Percentiles rank a stretch among this genome's conserved stretches.
phyloP scores from a whole-genome alignment of 139 green algal genomes.

The Cymbomonas tetramitiformis region DNA sequence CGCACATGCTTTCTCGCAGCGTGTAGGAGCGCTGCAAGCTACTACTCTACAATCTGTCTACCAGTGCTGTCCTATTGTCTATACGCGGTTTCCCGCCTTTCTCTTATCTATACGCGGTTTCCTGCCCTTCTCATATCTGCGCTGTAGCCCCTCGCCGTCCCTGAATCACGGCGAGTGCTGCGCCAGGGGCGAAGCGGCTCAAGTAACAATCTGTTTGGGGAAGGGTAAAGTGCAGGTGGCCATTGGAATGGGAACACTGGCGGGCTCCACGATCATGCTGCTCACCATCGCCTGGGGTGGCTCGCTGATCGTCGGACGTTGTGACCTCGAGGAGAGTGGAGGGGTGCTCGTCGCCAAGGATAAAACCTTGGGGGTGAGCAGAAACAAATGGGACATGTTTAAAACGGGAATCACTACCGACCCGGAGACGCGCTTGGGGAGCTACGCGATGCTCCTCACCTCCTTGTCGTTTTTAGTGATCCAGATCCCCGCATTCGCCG shows the following conservation, averaged over 20 bases:
- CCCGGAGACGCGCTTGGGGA: constrained; percentile 28
- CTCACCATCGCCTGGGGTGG: constrained; percentile 43
- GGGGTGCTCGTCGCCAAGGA: constrained; percentile 15
- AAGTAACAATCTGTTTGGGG: neutral
- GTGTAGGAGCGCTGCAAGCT: too few species aligned
- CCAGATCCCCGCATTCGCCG: constrained; percentile 20
- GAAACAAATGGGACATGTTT: too few species aligned
- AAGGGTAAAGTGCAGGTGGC: constrained; percentile 24
- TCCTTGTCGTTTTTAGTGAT: constrained; percentile 30
- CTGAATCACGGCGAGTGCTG: too few species aligned
- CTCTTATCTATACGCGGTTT: too few species aligned
- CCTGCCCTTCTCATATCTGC: too few species aligned
- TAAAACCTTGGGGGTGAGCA: constrained; percentile 28
- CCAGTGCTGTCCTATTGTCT: too few species aligned
- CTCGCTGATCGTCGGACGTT: constrained; percentile 28
- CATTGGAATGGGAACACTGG: constrained; percentile 40
- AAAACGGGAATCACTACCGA: constrained; percentile 33
- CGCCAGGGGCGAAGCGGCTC: too few species aligned
- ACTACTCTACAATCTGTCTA: too few species aligned
- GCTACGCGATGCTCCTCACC: constrained; percentile 32
- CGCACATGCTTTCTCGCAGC: too few species aligned
- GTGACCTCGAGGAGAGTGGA: constrained; percentile 29
- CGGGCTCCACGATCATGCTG: constrained; percentile 43
- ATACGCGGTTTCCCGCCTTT: too few species aligned
- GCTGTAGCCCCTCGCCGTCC: too few species aligned